A percentile compares a stretch with the other conserved stretches of the same genome.
These are phyloP conservation scores for Amanita jacksonii DNA, from an alignment of 768 basidiomycete genomes.

Conservation along the genomic window DNA sequence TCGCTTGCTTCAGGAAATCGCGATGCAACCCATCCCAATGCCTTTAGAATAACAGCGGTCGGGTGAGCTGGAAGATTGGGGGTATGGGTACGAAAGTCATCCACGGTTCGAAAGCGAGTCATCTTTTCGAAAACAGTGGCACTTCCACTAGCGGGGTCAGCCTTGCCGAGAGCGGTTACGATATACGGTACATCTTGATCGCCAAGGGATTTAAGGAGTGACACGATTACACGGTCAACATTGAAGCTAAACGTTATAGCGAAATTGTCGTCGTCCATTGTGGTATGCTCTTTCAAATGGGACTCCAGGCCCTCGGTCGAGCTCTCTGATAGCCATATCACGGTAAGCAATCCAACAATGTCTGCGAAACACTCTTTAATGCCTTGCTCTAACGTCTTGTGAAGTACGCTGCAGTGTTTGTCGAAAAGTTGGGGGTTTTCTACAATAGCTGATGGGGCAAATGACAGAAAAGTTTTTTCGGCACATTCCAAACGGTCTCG, in stretches of 20 bases:
- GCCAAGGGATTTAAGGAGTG: constrained; percentile 51
- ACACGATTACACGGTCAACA: constrained; percentile 46
- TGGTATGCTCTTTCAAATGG: constrained; percentile 22
- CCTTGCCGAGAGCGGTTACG: constrained; percentile 28
- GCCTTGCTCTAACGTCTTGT: constrained; percentile 40
- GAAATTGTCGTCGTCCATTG: constrained; percentile 24
- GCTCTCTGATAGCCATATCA: constrained; percentile 32
- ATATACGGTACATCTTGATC: constrained; percentile 62
- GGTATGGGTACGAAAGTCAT: constrained; percentile 42
- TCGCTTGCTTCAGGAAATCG: constrained; percentile 31
- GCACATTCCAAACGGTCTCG: constrained; percentile 56
- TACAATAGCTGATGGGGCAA: constrained; percentile 60
- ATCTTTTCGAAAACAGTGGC: constrained; percentile 39
- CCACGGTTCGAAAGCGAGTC: constrained; percentile 38
- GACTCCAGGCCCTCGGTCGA: constrained; percentile 23
- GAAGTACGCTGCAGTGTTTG: constrained; percentile 52
- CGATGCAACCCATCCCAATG: constrained; percentile 51
- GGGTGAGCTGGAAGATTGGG: constrained; percentile 60
- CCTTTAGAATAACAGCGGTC: constrained; percentile 38
- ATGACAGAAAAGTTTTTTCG: constrained; percentile 51
- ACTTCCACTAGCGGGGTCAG: constrained; percentile 26
- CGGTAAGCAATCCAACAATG: constrained; percentile 54
- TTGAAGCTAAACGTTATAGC: constrained; percentile 22
- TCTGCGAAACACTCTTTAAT: constrained; percentile 58
- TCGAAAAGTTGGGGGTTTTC: constrained; percentile 20